Conservation (phyloP, 176 grass and related monocot genomes). For the Elaeis guineensis region DNA sequence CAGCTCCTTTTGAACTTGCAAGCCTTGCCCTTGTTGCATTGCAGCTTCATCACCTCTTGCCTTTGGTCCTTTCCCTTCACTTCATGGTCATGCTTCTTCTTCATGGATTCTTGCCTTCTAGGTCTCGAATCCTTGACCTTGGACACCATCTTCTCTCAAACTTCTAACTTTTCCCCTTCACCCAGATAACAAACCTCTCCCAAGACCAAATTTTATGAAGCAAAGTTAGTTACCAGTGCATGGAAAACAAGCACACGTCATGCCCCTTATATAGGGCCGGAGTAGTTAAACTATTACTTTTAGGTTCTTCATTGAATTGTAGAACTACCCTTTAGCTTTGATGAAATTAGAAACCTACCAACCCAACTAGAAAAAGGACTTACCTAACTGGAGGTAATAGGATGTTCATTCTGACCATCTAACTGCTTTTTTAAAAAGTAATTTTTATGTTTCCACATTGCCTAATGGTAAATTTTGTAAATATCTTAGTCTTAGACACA, state of each 20-base stretch:
- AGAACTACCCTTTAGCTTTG: too few species aligned
- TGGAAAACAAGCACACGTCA: neutral
- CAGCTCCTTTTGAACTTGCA: constrained; percentile 86
- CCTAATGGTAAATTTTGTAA: too few species aligned
- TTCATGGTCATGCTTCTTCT: constrained; percentile 9
- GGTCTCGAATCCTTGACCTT: constrained; percentile 3
- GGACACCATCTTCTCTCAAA: constrained; percentile 9
- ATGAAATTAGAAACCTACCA: too few species aligned
- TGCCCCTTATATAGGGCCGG: neutral
- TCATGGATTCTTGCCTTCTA: constrained; percentile 19
- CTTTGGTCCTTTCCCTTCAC: constrained; percentile 7
- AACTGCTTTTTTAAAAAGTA: too few species aligned
- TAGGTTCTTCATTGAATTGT: too few species aligned
- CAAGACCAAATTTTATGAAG: neutral
- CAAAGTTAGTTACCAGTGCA: constrained; percentile 1
- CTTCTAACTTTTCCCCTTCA: neutral
- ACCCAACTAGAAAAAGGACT: too few species aligned
- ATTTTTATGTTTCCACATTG: too few species aligned
- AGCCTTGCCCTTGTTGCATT: constrained; percentile 59
- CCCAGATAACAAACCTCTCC: neutral
- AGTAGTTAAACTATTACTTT: too few species aligned
- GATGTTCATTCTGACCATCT: too few species aligned
- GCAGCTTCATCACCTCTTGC: constrained; percentile 39
- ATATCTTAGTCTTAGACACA: too few species aligned
- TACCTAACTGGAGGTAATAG: too few species aligned